Base-by-base conservation (phyloP, 169 alveolate genomes). In the Miamiensis avidus region DNA sequence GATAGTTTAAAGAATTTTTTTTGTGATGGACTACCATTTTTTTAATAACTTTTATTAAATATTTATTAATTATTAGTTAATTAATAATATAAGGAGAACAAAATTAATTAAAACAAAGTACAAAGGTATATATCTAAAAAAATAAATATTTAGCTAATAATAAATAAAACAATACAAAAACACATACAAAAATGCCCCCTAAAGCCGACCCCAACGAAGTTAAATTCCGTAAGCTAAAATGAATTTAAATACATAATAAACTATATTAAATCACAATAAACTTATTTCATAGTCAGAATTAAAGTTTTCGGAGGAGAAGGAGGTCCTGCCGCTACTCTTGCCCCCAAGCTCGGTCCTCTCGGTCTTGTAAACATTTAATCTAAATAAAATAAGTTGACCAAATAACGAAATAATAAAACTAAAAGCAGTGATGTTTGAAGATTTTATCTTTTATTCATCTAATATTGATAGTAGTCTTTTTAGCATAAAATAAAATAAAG, bases 221-320 rank as follows among this genome's bases (percentile, higher is more conserved):
- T 73, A 86, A 86, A 86, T 75, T 81, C 76, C 79, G 84, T 79
- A 79, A 34, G 65, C 33, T 27, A 33, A 77, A 77, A 31, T 77
- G 28, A 20, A 26, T 6, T 27, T 0, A 31, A 27, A 31, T 30
- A 0, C 25, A 31, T 31, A 0, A 28, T 31, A 29, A 27, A 31
- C 81, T 25, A 11, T 30, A 27, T 31, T 30, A 31, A 75, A 75
- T 75, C 16, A 20, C 0, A 31, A 29, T 27, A 31, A 78, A 31
- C 29, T n/a, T 33, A 76, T 27, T 29, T 49, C 26, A 79, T 49
- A 79, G 84, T 86, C 79, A 75, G 81, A 86, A 86, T 86, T 76
- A 86, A 86, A 76, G 90, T 86, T 29, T 86, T 86, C 82, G 90
- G 90, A 77, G 90, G 90, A 77, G 90, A 86, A 86, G 86, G 86